Base-by-base conservation (phyloP, 1,284 basidiomycete genomes). In the Rhodotorula sp. region DNA sequence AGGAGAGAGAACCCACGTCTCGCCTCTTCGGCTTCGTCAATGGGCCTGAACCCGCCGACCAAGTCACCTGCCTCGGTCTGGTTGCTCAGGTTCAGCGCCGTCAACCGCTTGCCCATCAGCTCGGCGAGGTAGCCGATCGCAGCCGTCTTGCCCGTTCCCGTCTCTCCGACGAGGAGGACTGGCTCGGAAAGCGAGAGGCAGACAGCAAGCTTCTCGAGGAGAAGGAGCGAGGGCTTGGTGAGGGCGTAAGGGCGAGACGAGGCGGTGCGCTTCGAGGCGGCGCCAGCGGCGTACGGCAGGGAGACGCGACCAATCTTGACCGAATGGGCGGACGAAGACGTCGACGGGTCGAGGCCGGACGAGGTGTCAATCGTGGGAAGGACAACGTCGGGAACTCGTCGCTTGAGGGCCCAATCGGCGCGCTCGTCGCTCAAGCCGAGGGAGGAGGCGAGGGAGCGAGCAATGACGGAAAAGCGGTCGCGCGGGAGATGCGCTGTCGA, bases 71-170 rank as follows among this genome's bases (percentile, higher is more conserved):
- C 90, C 80, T 99, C 96, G 1, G 94, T 97, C 81, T 99, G 96
- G 77, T 96, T 94, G 2, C 93, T 96, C 77, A 99, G 81, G 79
- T 99, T 99, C 73, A 99, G 86, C 0, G 92, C 92, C 53, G 92
- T 86, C 53, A 99, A 84, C 0, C 89, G 88, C 48, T 88, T 87
- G 24, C 86, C 86, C 39, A 96, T 84, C n/a, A 91, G 81, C 7
- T 87, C 85, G 27, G 96, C 91, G 30, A 99, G 85, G 76, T 96
- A 88, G 30, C 94, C 92, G 27, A 99, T 87, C 4, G 89, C 86
- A 55, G 94, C 96, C 3, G 96, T 99, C 82, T 99, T 99, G 48
- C 96, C 96, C 1, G 96, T 99, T 53, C 96, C 96, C 0, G 96
- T 99, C 83, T 99, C 96, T 64, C 96, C 96, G 0, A 95, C 94